Conservation (phyloP, 257 asterid genomes). For the Galeopsis tetrahit region DNA sequence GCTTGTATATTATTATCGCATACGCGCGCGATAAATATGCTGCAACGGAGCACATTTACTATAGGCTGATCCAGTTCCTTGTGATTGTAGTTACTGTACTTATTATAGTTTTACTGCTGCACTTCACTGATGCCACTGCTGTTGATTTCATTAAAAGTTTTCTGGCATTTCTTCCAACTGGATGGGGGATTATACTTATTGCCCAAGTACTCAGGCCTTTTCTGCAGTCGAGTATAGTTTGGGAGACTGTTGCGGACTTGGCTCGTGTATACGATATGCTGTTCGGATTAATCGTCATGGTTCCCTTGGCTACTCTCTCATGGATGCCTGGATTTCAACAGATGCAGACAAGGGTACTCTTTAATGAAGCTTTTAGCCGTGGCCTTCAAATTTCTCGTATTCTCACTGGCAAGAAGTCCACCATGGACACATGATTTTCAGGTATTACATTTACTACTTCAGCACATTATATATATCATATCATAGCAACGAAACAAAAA, state of each 20-base stretch:
- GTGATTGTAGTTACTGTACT: constrained; percentile 58
- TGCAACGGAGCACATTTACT: constrained; percentile 70
- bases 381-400: constrained; percentile 95
- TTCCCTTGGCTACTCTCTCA: constrained; percentile 77
- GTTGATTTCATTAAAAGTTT: constrained; percentile 72
- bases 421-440: constrained; percentile 40
- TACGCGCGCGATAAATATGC: constrained; percentile 84
- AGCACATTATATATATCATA: not conserved
- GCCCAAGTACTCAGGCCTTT: constrained; percentile 93
- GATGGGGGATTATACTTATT: constrained; percentile 92
- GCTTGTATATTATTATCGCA: constrained; percentile 59
- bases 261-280: constrained; percentile 90
- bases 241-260: constrained; percentile 89
- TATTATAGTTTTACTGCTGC: constrained; percentile 54
- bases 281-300: constrained; percentile 86
- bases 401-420: constrained; percentile 75
- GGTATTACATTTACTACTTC: constrained; percentile 36
- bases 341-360: constrained; percentile 89
- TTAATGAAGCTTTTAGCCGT: constrained; percentile 90
- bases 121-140: constrained; percentile 46
- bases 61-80: constrained; percentile 80
- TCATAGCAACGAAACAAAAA: not conserved
- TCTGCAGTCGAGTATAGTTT: constrained; percentile 73
- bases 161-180: constrained; percentile 92
- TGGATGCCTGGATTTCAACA: constrained; percentile 98